A percentile compares a stretch with the other conserved stretches of the same genome.
Conservation (phyloP, 768 basidiomycete genomes). For the Epithele typhae region DNA sequence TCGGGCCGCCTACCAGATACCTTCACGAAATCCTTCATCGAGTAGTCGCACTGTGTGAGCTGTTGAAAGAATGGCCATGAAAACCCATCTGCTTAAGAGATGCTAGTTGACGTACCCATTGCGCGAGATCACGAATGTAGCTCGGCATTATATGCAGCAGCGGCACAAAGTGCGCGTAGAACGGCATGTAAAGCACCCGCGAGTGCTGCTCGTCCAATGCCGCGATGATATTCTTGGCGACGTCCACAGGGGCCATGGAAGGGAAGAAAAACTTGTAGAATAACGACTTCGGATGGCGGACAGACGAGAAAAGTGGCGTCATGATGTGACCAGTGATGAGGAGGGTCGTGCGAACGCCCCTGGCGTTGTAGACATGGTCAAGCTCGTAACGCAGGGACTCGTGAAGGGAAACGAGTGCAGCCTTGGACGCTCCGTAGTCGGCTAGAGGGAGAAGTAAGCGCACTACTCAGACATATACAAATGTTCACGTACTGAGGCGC, state of each 20-base stretch:
- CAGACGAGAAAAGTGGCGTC: conserved; percentile 72
- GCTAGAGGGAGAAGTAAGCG: conserved; percentile 34
- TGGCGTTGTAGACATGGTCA: conserved; percentile 71
- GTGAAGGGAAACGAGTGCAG: conserved; percentile 76
- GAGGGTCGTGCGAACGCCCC: conserved; percentile 82
- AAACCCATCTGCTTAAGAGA: conserved; percentile 9
- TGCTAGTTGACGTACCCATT: conserved; percentile 51
- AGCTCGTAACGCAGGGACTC: conserved; percentile 88
- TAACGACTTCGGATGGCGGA: conserved; percentile 42
- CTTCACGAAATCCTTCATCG: conserved; percentile 69
- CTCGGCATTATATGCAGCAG: conserved; percentile 59
- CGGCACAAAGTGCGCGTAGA: conserved; percentile 61
- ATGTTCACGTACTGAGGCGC: conserved; percentile 60
- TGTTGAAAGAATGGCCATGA: conserved; percentile 23
- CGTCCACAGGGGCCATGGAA: conserved; percentile 61
- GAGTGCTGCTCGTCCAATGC: conserved; percentile 81
- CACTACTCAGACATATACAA: background rate
- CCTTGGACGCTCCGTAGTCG: conserved; percentile 92
- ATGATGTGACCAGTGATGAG: conserved; percentile 75
- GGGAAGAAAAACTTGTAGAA: conserved; percentile 75
- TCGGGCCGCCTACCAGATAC: conserved; percentile 53
- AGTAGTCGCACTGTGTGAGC: conserved; percentile 65
- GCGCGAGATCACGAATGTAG: conserved; percentile 67
- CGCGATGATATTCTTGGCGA: conserved; percentile 79
- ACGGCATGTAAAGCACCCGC: conserved; percentile 64